These are phyloP conservation scores for Kuraishia hungarica DNA, from an alignment of 805 yeast species.

Conservation along the genomic window DNA sequence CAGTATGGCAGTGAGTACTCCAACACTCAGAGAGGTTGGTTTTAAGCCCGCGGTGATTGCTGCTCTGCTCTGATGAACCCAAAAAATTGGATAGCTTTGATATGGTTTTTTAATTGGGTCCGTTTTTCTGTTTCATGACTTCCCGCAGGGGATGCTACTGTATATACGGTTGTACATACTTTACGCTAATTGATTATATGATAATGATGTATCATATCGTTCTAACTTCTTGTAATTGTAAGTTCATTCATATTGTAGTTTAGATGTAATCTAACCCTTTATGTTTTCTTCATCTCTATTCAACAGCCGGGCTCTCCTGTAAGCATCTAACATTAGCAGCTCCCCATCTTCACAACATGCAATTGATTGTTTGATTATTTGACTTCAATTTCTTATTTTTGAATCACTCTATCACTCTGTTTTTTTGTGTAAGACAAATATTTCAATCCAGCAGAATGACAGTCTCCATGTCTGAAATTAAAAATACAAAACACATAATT, in stretches of 20 bases:
- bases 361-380: too few species aligned
- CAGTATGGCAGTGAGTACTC: conserved; percentile 6
- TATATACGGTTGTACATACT: not conserved
- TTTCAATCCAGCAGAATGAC: not conserved
- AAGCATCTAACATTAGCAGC: too few species aligned
- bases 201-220: not conserved
- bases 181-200: not conserved
- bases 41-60: not conserved
- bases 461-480: not conserved
- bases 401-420: not conserved
- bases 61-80: not conserved
- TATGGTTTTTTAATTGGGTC: not conserved
- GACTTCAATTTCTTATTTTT: not conserved
- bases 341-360: too few species aligned
- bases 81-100: not conserved
- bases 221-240: not conserved
- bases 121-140: not conserved
- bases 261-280: too few species aligned
- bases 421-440: not conserved
- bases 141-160: not conserved
- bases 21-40: not conserved
- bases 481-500: not conserved
- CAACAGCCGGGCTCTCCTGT: too few species aligned
- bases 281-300: too few species aligned
- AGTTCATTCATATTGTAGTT: not conserved